Conservation (phyloP, 2,329 filamentous ascomycete species). For the Ophiognomonia clavigignenti-juglandacearum region DNA sequence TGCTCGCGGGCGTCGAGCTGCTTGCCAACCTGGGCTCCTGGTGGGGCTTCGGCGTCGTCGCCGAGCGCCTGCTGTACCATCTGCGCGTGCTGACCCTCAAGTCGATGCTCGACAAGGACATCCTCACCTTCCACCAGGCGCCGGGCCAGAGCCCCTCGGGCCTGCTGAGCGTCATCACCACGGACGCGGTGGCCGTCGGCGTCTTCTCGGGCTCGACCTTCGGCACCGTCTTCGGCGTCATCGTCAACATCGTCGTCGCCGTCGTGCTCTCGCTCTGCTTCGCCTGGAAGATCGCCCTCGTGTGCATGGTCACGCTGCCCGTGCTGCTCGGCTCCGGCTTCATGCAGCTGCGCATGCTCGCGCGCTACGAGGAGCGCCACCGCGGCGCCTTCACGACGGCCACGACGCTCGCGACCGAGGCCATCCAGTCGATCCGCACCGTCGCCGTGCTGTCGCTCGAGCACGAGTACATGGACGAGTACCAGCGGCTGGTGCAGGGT, state of each 20-base stretch:
- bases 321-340: constrained; percentile 64
- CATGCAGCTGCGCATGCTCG: constrained; percentile 60
- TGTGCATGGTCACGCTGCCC: constrained; percentile 64
- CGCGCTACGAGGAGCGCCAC: constrained; percentile 57
- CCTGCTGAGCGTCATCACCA: constrained; percentile 63
- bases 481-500: constrained; percentile 42
- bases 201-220: constrained; percentile 67
- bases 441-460: constrained; percentile 51
- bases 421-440: constrained; percentile 61
- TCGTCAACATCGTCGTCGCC: constrained; percentile 62
- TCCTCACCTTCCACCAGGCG: constrained; percentile 63
- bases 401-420: constrained; percentile 61
- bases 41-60: constrained; percentile 49
- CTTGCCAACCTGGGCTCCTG: constrained; percentile 53
- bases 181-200: constrained; percentile 61
- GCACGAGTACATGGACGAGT: constrained; percentile 45
- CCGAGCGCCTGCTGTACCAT: constrained; percentile 52
- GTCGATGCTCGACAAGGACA: constrained; percentile 50
- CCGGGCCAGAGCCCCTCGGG: constrained; percentile 55
- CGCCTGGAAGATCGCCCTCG: constrained; percentile 71
- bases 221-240: constrained; percentile 63
- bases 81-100: constrained; percentile 51
- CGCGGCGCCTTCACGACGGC: constrained; percentile 60
- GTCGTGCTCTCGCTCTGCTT: constrained; percentile 66
- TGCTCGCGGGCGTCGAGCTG: constrained; percentile 54